phyloP scores from a whole-genome alignment of 225 moss, liverwort and hornwort genomes.

The Neckera pumila region DNA sequence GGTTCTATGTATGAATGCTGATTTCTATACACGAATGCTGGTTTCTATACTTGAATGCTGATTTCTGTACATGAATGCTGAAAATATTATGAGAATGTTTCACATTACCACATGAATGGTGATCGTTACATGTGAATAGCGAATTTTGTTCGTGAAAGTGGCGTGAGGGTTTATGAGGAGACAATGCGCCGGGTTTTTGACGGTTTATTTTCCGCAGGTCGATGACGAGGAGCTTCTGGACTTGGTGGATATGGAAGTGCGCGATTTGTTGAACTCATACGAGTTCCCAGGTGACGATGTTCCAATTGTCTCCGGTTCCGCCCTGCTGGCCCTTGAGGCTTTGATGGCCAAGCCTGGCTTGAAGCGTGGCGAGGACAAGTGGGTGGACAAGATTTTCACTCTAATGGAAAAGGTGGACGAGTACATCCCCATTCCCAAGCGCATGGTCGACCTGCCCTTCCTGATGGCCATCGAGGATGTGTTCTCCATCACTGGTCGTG shows the following conservation, averaged over 20 bases:
- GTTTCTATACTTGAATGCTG: neutral
- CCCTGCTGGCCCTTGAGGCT: constrained; percentile 49
- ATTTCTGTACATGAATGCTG: neutral
- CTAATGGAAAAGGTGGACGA: constrained; percentile 66
- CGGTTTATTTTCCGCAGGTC: constrained; percentile 9
- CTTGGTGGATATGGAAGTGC: constrained; percentile 65
- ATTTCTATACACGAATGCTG: neutral
- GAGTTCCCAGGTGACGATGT: constrained; percentile 78
- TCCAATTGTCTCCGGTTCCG: constrained; percentile 66
- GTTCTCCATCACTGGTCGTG: constrained; percentile 76
- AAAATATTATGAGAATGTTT: neutral
- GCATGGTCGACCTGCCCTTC: constrained; percentile 58
- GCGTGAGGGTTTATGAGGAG: neutral
- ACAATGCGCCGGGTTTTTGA: neutral
- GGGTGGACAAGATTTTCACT: constrained; percentile 67
- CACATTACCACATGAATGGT: too few species aligned
- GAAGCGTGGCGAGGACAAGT: constrained; percentile 36
- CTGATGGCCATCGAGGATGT: constrained; percentile 80
- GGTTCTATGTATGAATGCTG: neutral
- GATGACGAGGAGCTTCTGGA: constrained; percentile 70
- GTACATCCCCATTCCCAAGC: constrained; percentile 59
- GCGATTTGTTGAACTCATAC: constrained; percentile 53
- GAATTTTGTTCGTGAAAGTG: neutral
- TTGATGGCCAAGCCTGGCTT: neutral
- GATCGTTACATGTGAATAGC: neutral